A percentile compares a stretch with the other conserved stretches of the same genome.
Evolutionary conservation across 2,329 filamentous ascomycete species (phyloP).

Genomic region (Colletotrichum sp.): DNA sequence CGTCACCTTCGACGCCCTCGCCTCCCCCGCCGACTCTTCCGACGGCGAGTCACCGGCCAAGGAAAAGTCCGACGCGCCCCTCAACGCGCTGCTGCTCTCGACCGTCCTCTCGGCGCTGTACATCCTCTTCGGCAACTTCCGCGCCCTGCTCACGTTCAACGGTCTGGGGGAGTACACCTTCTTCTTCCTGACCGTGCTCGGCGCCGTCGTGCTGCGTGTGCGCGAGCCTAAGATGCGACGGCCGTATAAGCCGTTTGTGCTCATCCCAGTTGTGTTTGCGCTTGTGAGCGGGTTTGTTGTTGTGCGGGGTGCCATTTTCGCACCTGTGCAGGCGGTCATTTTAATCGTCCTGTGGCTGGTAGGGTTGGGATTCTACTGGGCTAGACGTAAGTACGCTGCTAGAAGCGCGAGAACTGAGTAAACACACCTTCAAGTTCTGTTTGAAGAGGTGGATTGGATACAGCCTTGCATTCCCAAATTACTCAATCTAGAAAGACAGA

Average conservation of each 20-base stretch:
- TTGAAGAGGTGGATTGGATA: not conserved
- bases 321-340: conserved; percentile 57
- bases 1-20: conserved; percentile 12
- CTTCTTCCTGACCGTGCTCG: conserved; percentile 67
- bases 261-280: conserved; percentile 58
- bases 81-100: conserved; percentile 59
- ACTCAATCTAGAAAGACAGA: not conserved
- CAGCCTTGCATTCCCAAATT: not conserved
- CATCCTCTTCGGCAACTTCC: conserved; percentile 65
- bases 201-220: conserved; percentile 60
- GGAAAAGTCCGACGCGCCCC: conserved; percentile 50
- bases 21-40: not conserved
- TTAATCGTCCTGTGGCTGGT: conserved; percentile 56
- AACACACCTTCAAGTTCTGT: too few species aligned
- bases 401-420: not conserved
- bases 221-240: conserved; percentile 59
- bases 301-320: conserved; percentile 62
- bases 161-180: conserved; percentile 67
- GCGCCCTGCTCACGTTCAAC: conserved; percentile 65
- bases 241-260: conserved; percentile 59
- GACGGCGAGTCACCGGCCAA: not conserved
- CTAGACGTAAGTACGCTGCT: not conserved
- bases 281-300: conserved; percentile 67
- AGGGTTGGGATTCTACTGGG: conserved; percentile 50
- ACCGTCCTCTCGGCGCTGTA: conserved; percentile 58